Base-by-base conservation (phyloP, 164 flowering plant genomes). In the Magnolia kwangsiensis region DNA sequence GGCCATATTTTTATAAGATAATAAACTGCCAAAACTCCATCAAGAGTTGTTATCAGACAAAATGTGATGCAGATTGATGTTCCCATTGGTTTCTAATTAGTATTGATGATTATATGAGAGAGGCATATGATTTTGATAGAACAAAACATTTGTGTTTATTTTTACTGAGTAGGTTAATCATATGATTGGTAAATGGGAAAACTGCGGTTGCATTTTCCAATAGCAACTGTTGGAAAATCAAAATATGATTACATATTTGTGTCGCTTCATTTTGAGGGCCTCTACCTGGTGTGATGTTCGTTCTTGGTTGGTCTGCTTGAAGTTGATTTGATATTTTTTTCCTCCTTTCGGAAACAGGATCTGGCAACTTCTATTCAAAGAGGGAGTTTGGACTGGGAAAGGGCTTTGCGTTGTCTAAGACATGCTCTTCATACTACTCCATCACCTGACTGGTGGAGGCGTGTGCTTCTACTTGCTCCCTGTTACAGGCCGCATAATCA, bases 381-480 rank as follows among this genome's bases (percentile, higher is more conserved):
- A 81, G 98, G 96, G 73, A 91, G 92, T 87, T 79, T 94, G 81
- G 99, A 94, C 79, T 96, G 98, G 99, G 98, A 96, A 79, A 89
- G 99, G 85, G 99, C 99, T 81, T 63, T 94, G 80, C 94, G 99
- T 75, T 96, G 99, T 80, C 78, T 96, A 77, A 94, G 94, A 79
- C 99, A 96, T 90, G 98, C 98, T 76, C 86, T 96, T 72, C 90
- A 89, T 66, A 85, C 92, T 75, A 92, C 95, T 75, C 99, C 99
- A 79, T 96, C 99, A 63, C 98, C 98, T 49, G 99, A 96, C 74
- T 96, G 99, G 99, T 96, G 99, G 99, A 91, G 90, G 80, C 95
- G 99, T 66, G 97, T 96, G 79, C 91, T 96, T 76, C 81, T 94
- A 70, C 83, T 92, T 78, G 98, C 98, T 76, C 93, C 99, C 74